Evolutionary conservation across 805 yeast species (phyloP).

Genomic region (Spathaspora arborariae): DNA sequence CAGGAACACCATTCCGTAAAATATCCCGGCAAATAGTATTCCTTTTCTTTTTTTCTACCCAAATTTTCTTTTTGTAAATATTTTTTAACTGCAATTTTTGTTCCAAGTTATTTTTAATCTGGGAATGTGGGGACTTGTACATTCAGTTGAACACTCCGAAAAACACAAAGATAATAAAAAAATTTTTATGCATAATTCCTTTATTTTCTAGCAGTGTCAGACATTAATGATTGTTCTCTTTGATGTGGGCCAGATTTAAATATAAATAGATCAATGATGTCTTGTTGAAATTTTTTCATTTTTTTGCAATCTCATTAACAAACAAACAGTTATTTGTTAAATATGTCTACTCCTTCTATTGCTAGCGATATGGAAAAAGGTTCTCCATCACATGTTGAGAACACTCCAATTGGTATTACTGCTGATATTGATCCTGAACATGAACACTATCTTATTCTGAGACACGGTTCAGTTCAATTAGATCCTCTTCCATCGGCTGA

Average conservation of each 20-base stretch:
- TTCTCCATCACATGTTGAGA: constrained; percentile 1
- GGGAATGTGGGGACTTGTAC: background rate
- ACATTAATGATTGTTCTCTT: background rate
- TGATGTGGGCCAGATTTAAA: background rate
- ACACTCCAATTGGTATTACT: background rate
- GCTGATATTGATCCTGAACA: constrained; percentile 3
- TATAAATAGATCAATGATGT: background rate
- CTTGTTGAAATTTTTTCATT: background rate
- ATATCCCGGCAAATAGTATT: background rate
- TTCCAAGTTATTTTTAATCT: background rate
- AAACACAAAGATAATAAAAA: background rate
- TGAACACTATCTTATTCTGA: constrained; percentile 8
- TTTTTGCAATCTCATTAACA: background rate
- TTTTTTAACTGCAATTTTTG: background rate
- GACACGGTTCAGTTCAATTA: constrained; percentile 13
- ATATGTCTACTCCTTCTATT: constrained; percentile 2
- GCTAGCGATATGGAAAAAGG: constrained; percentile 4
- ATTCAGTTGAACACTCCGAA: background rate
- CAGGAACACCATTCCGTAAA: background rate
- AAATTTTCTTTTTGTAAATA: background rate
- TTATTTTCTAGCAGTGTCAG: background rate
- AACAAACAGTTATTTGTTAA: background rate
- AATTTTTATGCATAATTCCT: background rate
- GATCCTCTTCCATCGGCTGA: constrained; percentile 13
- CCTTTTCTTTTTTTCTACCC: background rate